Conservation (phyloP, 495 filamentous ascomycete genomes). For the Neurospora terricola region DNA sequence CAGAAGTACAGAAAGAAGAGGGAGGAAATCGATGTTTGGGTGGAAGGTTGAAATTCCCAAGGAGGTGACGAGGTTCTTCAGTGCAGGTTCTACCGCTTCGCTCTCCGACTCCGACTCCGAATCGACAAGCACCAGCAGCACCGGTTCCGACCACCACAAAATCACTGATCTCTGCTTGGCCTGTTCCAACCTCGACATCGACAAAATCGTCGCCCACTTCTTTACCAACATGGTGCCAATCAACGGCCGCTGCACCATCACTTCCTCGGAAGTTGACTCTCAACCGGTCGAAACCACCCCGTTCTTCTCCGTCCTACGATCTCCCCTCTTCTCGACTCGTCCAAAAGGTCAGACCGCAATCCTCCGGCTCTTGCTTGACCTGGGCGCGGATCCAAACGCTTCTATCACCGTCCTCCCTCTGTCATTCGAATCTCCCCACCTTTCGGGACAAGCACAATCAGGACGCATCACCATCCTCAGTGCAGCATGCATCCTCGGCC, state of each 20-base stretch:
- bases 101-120: neutral
- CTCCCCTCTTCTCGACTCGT: neutral
- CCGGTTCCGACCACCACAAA: neutral
- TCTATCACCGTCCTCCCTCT: neutral
- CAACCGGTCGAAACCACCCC: neutral
- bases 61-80: neutral
- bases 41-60: neutral
- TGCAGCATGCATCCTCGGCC: constrained; percentile 2
- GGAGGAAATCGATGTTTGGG: neutral
- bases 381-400: constrained; percentile 13
- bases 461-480: constrained; percentile 1
- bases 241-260: constrained; percentile 1
- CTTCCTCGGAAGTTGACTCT: neutral
- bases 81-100: neutral
- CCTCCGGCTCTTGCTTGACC: constrained; percentile 12
- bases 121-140: neutral
- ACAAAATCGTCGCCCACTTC: constrained; percentile 9
- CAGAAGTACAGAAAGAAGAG: neutral
- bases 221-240: neutral
- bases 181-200: constrained; percentile 12
- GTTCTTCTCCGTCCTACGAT: neutral
- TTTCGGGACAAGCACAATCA: neutral
- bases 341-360: constrained; percentile 11
- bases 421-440: neutral
- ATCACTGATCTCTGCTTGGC: constrained; percentile 11